Percentiles rank a stretch among this genome's conserved stretches.
phyloP scores from a whole-genome alignment of 306 rosid species.

The Vicia villosa region DNA sequence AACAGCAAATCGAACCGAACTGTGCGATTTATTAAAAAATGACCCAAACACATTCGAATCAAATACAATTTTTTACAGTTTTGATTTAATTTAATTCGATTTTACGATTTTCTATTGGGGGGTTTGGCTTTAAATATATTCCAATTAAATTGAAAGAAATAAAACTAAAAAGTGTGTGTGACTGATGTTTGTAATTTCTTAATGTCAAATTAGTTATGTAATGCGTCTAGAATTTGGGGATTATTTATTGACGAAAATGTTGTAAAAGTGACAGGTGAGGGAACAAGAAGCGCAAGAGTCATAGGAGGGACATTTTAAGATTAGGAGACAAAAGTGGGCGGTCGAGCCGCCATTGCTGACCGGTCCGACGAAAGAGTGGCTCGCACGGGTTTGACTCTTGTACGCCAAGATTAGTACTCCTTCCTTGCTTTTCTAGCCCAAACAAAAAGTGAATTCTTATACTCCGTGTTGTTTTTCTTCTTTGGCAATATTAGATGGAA shows the following conservation, averaged over 20 bases:
- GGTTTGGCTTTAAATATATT: too few species aligned
- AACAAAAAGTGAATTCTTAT: neutral
- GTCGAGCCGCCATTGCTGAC: conserved; percentile 14
- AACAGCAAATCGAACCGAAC: too few species aligned
- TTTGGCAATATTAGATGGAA: too few species aligned
- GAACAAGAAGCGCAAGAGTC: neutral
- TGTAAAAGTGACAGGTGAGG: neutral
- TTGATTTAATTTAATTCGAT: too few species aligned
- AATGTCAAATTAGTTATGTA: neutral
- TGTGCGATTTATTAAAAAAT: too few species aligned
- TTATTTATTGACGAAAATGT: neutral
- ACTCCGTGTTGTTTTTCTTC: too few species aligned
- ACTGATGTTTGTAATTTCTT: neutral
- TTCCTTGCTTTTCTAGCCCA: neutral
- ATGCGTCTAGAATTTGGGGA: neutral
- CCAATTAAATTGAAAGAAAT: too few species aligned
- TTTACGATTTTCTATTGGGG: too few species aligned
- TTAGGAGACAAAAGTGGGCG: neutral
- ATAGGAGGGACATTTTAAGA: neutral
- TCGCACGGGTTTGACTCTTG: conserved; percentile 13
- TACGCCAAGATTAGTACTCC: neutral
- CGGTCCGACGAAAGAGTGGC: neutral
- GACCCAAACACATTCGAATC: too few species aligned
- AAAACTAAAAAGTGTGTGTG: neutral
- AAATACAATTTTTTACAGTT: too few species aligned